Evolutionary conservation across 148 eudicot genomes (phyloP).

Genomic region (Chenopodium suecicum): DNA sequence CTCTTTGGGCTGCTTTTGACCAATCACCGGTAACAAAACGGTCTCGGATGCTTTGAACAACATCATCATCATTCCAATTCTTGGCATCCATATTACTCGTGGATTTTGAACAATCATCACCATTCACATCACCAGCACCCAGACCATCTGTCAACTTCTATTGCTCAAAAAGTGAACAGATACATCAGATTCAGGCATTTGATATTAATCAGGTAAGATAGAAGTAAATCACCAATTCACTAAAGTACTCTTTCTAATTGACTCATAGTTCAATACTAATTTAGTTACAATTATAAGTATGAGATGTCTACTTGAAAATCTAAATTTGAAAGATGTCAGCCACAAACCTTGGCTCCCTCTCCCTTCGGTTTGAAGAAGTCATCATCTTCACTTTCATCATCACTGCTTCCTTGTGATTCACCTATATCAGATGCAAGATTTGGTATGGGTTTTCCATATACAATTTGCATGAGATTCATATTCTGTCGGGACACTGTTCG

Average conservation of each 20-base stretch:
- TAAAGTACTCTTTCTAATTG: conserved; percentile 4
- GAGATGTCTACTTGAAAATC: background rate
- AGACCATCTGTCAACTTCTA: conserved; percentile 33
- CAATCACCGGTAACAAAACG: conserved; percentile 94
- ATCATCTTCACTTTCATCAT: conserved; percentile 65
- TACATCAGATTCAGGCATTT: conserved; percentile 1
- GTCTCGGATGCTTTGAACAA: conserved; percentile 58
- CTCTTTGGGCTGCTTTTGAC: conserved; percentile 75
- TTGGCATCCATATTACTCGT: conserved; percentile 22
- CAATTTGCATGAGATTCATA: conserved; percentile 77
- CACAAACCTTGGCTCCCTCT: conserved; percentile 80
- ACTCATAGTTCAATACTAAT: background rate
- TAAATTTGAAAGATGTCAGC: background rate
- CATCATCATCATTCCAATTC: conserved; percentile 58
- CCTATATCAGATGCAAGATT: conserved; percentile 18
- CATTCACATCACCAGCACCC: conserved; percentile 39
- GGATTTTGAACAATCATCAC: conserved; percentile 78
- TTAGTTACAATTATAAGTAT: background rate
- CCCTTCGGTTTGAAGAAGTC: conserved; percentile 88
- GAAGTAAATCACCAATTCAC: background rate
- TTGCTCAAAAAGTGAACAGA: background rate
- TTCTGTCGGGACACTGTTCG: conserved; percentile 50
- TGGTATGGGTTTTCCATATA: conserved; percentile 57
- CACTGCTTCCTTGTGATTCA: conserved; percentile 46
- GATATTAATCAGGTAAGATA: background rate